Evolutionary conservation across 768 basidiomycete genomes (phyloP).

Genomic region (Rhodosporidiobolus sp.): DNA sequence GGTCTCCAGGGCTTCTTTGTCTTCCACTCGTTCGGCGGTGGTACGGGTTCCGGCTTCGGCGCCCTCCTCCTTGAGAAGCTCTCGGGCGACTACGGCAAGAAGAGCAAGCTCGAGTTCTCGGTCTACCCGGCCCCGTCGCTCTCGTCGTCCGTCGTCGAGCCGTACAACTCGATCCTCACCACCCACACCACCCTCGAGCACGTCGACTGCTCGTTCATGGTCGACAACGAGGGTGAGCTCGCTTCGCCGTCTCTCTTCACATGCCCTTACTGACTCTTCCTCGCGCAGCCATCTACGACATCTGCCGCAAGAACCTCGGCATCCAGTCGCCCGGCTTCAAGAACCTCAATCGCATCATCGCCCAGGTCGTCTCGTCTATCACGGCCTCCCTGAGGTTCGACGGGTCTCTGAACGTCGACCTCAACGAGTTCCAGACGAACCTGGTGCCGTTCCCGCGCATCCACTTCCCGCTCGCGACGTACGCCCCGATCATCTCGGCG

Average conservation of each 20-base stretch:
- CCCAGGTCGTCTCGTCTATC: slow-evolving; percentile 96
- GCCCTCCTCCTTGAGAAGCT: slow-evolving; percentile 94
- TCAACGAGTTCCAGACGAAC: slow-evolving; percentile 99
- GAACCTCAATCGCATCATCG: slow-evolving; percentile 94
- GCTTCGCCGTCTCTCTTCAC: background rate
- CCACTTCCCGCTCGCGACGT: slow-evolving; percentile 96
- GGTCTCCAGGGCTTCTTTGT: slow-evolving; percentile 99
- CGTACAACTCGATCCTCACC: slow-evolving; percentile 84
- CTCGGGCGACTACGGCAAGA: slow-evolving; percentile 98
- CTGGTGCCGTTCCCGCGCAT: slow-evolving; percentile 80
- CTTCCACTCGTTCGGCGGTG: slow-evolving; percentile 99
- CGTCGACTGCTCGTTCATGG: slow-evolving; percentile 99
- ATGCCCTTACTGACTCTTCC: background rate
- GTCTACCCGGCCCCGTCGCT: slow-evolving; percentile 44
- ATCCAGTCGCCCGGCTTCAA: slow-evolving; percentile 81
- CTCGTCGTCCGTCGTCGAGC: slow-evolving; percentile 80
- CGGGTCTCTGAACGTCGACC: slow-evolving; percentile 92
- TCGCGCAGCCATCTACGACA: slow-evolving; percentile 77
- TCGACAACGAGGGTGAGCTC: slow-evolving; percentile 84
- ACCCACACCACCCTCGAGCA: slow-evolving; percentile 99
- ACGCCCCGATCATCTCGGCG: slow-evolving; percentile 83
- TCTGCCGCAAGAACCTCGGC: slow-evolving; percentile 92
- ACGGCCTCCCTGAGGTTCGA: slow-evolving; percentile 97
- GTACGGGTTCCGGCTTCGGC: slow-evolving; percentile 98
- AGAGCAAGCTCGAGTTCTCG: slow-evolving; percentile 92